Base-by-base conservation (phyloP, 768 basidiomycete species). In the Russula sp. region DNA sequence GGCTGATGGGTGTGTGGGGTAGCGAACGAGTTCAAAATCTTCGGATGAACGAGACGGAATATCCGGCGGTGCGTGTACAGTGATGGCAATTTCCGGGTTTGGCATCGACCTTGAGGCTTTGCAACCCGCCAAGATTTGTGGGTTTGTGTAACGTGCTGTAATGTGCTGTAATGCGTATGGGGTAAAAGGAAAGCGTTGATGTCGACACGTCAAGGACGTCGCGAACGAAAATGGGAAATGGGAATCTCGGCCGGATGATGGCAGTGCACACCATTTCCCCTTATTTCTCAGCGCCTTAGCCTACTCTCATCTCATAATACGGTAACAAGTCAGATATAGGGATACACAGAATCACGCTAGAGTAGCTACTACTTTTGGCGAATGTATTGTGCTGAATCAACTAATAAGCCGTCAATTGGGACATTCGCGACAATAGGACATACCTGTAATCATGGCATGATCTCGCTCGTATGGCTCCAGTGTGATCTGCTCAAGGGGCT, bases 401-500 rank as follows among this genome's bases (percentile, higher is more conserved):
- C 32, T 27, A 35, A 20, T 51, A 18, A 63, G 44, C 40, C 44
- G 16, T 55, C 50, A 31, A 54, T 58, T 39, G 55, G 42, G 67
- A 35, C 51, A 18, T 37, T n/a, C 14, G 8, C 27, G 45, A 62
- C 27, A 13, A 37, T 20, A 6, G 8, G 10, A 68, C 86, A 57
- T 69, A 89, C 87, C 90, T 63, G 88, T 83, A 22, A 94, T 89
- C 89, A 94, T 94, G 3, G 91, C 91, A 69, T 94, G 91, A 70
- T 92, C 91, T 72, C 91, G 82, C 74, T 94, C 91, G 70, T 94
- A 93, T 3, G 91, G 91, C 76, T 98, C 97, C 44, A 99, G 78
- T 4, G 96, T 97, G 1, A 98, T 85, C 78, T 98, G 96, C 73
- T 98, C 94, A 54, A 94, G 79, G 14, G 97, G 94, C 79, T 94